Percentiles rank a stretch among this genome's conserved stretches.
Conservation (phyloP, 148 eudicot species). For the Dianthus caryophyllus region DNA sequence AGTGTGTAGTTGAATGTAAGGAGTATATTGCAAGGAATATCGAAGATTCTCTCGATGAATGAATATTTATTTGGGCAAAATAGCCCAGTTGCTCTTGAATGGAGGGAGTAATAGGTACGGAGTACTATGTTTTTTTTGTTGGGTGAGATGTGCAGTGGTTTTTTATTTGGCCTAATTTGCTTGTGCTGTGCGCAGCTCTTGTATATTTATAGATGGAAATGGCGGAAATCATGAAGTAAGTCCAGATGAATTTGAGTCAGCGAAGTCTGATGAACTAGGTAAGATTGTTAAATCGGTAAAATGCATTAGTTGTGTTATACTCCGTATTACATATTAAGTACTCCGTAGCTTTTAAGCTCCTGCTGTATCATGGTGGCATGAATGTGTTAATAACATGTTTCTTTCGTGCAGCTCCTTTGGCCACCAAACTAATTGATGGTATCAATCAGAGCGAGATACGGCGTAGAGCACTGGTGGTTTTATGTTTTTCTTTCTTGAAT, state of each 20-base stretch:
- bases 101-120: too few relatives aligned
- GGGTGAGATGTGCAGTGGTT: not conserved
- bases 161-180: not conserved
- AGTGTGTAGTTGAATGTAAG: too few relatives aligned
- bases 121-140: too few relatives aligned
- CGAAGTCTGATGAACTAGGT: slow-evolving; percentile 72
- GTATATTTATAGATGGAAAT: slow-evolving; percentile 52
- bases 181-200: slow-evolving; percentile 47
- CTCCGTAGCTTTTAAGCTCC: slow-evolving; percentile 2
- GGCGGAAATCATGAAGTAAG: slow-evolving; percentile 61
- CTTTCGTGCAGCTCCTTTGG: slow-evolving; percentile 53
- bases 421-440: slow-evolving; percentile 76
- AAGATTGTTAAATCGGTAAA: slow-evolving; percentile 29
- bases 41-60: too few relatives aligned
- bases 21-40: too few relatives aligned
- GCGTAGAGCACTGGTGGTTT: slow-evolving; percentile 74
- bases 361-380: not conserved
- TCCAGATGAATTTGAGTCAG: slow-evolving; percentile 43
- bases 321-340: too few relatives aligned
- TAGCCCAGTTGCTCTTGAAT: too few relatives aligned
- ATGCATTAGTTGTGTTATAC: not conserved
- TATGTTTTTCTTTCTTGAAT: slow-evolving; percentile 55
- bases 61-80: too few relatives aligned
- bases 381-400: not conserved
- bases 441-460: slow-evolving; percentile 79